Evolutionary conservation across 1,139 yeast species (phyloP).

Genomic region (Protomyces arabidopsidicola): DNA sequence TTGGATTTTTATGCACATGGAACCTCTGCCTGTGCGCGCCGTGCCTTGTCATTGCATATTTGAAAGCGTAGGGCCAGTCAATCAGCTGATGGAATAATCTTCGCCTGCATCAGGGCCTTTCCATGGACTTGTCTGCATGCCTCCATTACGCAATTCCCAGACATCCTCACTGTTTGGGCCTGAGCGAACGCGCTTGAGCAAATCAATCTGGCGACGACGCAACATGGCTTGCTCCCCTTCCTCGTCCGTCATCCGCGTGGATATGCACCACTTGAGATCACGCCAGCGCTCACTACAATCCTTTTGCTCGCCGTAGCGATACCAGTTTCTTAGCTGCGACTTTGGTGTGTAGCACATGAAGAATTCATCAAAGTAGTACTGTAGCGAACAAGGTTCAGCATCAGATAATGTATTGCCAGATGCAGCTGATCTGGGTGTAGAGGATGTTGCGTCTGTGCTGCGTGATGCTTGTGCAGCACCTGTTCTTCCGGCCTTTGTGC

Average conservation of each 20-base stretch:
- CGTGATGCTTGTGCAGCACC: neutral
- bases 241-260: constrained; percentile 17
- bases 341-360: constrained; percentile 31
- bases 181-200: constrained; percentile 8
- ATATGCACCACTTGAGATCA: constrained; percentile 30
- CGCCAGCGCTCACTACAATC: constrained; percentile 29
- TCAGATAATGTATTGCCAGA: neutral
- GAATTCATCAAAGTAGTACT: constrained; percentile 30
- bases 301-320: constrained; percentile 30
- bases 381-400: constrained; percentile 24
- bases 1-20: constrained; percentile 15
- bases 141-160: constrained; percentile 26
- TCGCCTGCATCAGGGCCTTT: neutral
- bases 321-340: constrained; percentile 29
- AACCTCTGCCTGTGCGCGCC: neutral
- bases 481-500: neutral
- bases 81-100: neutral
- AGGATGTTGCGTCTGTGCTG: neutral
- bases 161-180: constrained; percentile 31
- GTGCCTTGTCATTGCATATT: constrained; percentile 8
- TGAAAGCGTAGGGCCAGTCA: too few relatives aligned
- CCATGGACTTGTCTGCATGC: constrained; percentile 1
- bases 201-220: constrained; percentile 11
- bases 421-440: neutral
- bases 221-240: constrained; percentile 25